phyloP scores from a whole-genome alignment of 2,329 filamentous ascomycete species.

The Malbranchea cinnamomea region DNA sequence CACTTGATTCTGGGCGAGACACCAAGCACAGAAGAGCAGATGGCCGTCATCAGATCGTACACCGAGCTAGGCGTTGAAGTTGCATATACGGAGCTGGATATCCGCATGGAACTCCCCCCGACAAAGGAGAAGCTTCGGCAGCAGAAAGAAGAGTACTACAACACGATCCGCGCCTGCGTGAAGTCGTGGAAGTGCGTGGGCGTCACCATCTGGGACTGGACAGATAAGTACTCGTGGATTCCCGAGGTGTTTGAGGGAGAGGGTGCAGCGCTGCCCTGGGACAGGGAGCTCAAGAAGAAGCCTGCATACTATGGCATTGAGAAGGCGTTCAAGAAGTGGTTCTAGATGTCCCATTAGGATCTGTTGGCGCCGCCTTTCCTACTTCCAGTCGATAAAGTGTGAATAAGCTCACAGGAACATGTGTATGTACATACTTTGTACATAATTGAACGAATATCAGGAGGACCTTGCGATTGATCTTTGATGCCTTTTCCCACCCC shows the following conservation, averaged over 20 bases:
- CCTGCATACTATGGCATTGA: conserved; percentile 28
- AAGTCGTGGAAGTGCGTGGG: conserved; percentile 19
- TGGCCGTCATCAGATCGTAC: conserved; percentile 24
- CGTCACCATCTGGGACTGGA: conserved; percentile 28
- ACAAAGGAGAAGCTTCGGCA: conserved; percentile 14
- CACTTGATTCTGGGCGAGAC: conserved; percentile 31
- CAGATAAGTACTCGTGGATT: conserved; percentile 33
- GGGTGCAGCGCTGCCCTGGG: conserved; percentile 32
- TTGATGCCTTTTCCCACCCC: no score
- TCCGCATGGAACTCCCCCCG: conserved; percentile 27
- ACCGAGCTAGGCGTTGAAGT: conserved; percentile 26
- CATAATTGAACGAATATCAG: no score
- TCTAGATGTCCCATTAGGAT: no score
- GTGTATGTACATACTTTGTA: no score
- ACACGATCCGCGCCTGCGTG: conserved; percentile 18
- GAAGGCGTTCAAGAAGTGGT: conserved; percentile 7
- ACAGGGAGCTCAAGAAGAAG: conserved; percentile 33
- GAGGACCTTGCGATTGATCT: no score
- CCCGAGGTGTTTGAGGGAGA: conserved; percentile 27
- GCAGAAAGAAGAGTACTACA: conserved; percentile 20
- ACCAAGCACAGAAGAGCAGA: conserved; percentile 25
- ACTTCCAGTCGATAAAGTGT: no score
- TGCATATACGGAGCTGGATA: conserved; percentile 34
- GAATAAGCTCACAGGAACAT: no score
- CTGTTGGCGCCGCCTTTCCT: no score